Evolutionary conservation across 2,329 filamentous ascomycete genomes (phyloP).

Genomic region (Pseudogymnoascus sp.): DNA sequence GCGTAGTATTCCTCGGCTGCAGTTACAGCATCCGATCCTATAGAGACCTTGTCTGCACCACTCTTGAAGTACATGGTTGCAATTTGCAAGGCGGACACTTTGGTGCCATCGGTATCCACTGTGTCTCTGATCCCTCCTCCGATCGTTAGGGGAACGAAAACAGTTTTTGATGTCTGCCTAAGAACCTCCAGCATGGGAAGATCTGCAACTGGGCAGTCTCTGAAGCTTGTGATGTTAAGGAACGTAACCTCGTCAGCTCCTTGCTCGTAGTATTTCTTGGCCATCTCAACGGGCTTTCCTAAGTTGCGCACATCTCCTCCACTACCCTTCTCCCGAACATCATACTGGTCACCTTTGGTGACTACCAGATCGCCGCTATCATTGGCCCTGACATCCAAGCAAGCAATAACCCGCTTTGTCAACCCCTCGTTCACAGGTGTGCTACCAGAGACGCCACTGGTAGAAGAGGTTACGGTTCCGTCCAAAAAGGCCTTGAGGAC

Average conservation of each 20-base stretch:
- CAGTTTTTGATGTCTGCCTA: slow-evolving; percentile 74
- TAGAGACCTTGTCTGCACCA: slow-evolving; percentile 94
- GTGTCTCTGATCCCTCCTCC: slow-evolving; percentile 94
- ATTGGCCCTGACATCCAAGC: slow-evolving; percentile 90
- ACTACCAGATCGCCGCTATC: slow-evolving; percentile 92
- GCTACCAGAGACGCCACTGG: slow-evolving; percentile 14
- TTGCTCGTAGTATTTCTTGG: slow-evolving; percentile 87
- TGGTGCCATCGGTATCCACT: slow-evolving; percentile 77
- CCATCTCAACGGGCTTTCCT: slow-evolving; percentile 94
- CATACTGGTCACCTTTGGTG: slow-evolving; percentile 97
- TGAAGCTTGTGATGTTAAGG: slow-evolving; percentile 96
- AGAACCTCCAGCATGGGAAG: slow-evolving; percentile 94
- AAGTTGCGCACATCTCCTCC: slow-evolving; percentile 74
- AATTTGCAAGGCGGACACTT: slow-evolving; percentile 83
- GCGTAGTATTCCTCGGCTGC: slow-evolving; percentile 88
- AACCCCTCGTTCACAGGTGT: slow-evolving; percentile 51
- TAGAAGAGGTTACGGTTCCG: slow-evolving; percentile 37
- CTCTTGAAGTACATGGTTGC: slow-evolving; percentile 96
- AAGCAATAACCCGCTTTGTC: slow-evolving; percentile 90
- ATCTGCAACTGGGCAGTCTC: slow-evolving; percentile 87
- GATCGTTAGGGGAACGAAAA: slow-evolving; percentile 93
- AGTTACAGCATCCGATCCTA: slow-evolving; percentile 87
- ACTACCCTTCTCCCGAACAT: slow-evolving; percentile 79
- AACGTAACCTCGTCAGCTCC: slow-evolving; percentile 96
- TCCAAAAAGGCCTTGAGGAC: slow-evolving; percentile 80